These are phyloP conservation scores for Leucocoprinus birnbaumii DNA, from an alignment of 768 basidiomycete species.

Conservation along the genomic window DNA sequence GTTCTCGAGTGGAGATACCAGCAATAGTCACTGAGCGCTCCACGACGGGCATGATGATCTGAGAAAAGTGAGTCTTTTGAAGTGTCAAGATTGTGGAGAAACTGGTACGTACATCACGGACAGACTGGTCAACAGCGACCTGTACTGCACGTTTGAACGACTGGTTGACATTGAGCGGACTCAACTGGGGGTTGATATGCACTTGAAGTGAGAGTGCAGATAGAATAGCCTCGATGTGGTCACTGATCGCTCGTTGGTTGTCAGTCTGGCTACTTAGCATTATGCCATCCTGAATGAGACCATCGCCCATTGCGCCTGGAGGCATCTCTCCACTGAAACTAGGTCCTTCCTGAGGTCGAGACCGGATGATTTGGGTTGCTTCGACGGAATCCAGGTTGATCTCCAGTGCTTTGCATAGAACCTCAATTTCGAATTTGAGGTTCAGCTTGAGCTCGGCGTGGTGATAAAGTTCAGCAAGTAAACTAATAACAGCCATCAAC, in stretches of 20 bases:
- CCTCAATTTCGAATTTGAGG: slow-evolving; percentile 97
- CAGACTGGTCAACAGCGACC: slow-evolving; percentile 88
- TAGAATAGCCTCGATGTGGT: slow-evolving; percentile 82
- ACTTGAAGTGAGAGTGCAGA: slow-evolving; percentile 67
- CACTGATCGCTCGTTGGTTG: slow-evolving; percentile 61
- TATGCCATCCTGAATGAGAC: slow-evolving; percentile 5
- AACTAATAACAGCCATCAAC: slow-evolving; percentile 92
- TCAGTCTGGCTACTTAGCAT: slow-evolving; percentile 44
- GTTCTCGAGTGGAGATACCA: slow-evolving; percentile 93
- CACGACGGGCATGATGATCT: slow-evolving; percentile 97
- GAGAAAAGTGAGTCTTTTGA: not conserved
- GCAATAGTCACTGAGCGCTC: slow-evolving; percentile 98
- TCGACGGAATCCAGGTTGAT: slow-evolving; percentile 85
- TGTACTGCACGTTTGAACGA: slow-evolving; percentile 89
- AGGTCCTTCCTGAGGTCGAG: slow-evolving; percentile 67
- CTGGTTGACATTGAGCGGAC: slow-evolving; percentile 72
- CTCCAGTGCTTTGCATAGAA: slow-evolving; percentile 88
- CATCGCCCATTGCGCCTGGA: not conserved
- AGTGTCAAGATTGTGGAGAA: not conserved
- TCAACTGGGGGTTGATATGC: slow-evolving; percentile 73
- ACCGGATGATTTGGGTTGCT: slow-evolving; percentile 79
- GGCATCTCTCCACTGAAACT: slow-evolving; percentile 49
- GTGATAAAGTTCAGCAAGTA: slow-evolving; percentile 95
- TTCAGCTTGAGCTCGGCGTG: slow-evolving; percentile 95
- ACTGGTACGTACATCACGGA: slow-evolving; percentile 71